Conservation (phyloP, 1,139 yeast genomes). For the Candida tetrigidarum region DNA sequence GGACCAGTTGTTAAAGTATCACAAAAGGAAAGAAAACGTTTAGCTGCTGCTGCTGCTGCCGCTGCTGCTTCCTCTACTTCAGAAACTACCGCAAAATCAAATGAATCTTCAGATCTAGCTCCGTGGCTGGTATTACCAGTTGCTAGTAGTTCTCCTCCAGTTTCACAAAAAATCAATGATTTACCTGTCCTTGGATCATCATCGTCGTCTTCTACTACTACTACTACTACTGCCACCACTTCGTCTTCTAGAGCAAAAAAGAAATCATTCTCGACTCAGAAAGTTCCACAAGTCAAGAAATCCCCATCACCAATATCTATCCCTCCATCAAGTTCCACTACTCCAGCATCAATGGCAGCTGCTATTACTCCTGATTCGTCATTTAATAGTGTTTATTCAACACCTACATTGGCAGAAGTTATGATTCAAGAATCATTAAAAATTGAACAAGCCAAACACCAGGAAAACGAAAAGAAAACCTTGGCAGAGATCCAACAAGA, state of each 20-base stretch:
- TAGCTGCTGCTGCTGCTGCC: constrained; percentile 19
- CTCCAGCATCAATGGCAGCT: constrained; percentile 10
- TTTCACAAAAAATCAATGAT: constrained; percentile 8
- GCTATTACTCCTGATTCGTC: constrained; percentile 14
- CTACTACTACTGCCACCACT: too few species aligned
- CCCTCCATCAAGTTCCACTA: not conserved
- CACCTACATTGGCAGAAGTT: constrained; percentile 32
- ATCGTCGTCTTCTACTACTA: too few species aligned
- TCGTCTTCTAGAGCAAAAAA: constrained; percentile 9
- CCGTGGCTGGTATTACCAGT: constrained; percentile 14
- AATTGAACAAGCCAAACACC: constrained; percentile 37
- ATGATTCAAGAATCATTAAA: constrained; percentile 53
- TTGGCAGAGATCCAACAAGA: constrained; percentile 76
- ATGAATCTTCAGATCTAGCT: constrained; percentile 8
- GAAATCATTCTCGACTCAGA: constrained; percentile 7
- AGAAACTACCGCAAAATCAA: not conserved
- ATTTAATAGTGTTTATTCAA: constrained; percentile 15
- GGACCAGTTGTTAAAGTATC: constrained; percentile 46
- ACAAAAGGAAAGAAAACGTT: constrained; percentile 55
- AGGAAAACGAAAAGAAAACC: constrained; percentile 40
- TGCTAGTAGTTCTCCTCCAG: not conserved
- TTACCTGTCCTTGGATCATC: constrained; percentile 20
- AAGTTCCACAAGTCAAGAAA: not conserved
- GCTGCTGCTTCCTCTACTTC: not conserved
- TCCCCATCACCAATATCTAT: constrained; percentile 9